Evolutionary conservation across 2,329 filamentous ascomycete genomes (phyloP).

Genomic region (Leptosphaerulina australis): DNA sequence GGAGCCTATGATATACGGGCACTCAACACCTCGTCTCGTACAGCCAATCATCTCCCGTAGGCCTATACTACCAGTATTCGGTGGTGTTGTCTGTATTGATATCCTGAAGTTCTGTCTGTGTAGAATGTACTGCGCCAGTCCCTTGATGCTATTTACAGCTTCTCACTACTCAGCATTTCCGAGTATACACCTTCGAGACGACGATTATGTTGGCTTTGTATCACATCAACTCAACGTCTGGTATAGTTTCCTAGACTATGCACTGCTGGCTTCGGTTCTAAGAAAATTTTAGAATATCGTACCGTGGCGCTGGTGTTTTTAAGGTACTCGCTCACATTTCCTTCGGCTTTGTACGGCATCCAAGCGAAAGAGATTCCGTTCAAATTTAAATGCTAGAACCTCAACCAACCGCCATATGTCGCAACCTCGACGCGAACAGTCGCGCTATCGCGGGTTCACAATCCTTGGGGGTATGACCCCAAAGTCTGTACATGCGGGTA

Average conservation of each 20-base stretch:
- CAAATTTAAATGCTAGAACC: slow-evolving; percentile 42
- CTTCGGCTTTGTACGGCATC: slow-evolving; percentile 43
- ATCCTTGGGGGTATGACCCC: slow-evolving; percentile 58
- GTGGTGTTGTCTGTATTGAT: slow-evolving; percentile 28
- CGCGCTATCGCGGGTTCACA: slow-evolving; percentile 40
- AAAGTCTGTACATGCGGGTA: slow-evolving; percentile 57
- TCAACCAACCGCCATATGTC: slow-evolving; percentile 55
- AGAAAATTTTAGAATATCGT: slow-evolving; percentile 23
- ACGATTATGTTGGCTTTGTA: slow-evolving; percentile 30
- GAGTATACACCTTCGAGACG: slow-evolving; percentile 33
- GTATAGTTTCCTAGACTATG: slow-evolving; percentile 32
- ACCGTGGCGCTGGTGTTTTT: slow-evolving; percentile 32
- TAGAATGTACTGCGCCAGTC: slow-evolving; percentile 9
- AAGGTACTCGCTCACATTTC: slow-evolving; percentile 24
- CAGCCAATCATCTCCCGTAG: slow-evolving; percentile 32
- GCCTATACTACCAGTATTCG: slow-evolving; percentile 14
- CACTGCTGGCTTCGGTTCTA: slow-evolving; percentile 24
- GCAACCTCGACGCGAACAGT: slow-evolving; percentile 50
- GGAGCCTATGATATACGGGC: slow-evolving; percentile 32
- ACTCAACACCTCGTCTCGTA: slow-evolving; percentile 27
- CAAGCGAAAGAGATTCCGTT: slow-evolving; percentile 60
- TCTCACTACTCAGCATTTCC: slow-evolving; percentile 17
- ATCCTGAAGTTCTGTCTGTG: slow-evolving; percentile 27
- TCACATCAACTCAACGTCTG: slow-evolving; percentile 22
- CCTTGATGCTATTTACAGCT: slow-evolving; percentile 14